phyloP scores from a whole-genome alignment of 1,284 basidiomycete species.

The Ustilago nuda region DNA sequence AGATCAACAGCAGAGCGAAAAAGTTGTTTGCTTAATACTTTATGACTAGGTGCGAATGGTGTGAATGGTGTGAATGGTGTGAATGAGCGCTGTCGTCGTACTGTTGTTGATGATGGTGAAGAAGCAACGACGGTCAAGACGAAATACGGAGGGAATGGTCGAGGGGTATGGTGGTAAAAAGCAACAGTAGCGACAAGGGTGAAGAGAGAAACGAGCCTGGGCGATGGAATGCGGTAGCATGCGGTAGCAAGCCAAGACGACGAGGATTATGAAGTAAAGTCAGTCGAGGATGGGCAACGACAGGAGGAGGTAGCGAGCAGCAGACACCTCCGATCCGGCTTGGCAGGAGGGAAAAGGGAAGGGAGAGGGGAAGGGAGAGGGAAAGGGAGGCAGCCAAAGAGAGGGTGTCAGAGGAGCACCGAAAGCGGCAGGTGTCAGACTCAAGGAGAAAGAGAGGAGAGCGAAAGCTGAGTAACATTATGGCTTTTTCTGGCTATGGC shows the following conservation, averaged over 20 bases:
- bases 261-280: constrained; percentile 32
- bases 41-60: not conserved
- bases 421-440: constrained; percentile 17
- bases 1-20: constrained; percentile 4
- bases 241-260: constrained; percentile 11
- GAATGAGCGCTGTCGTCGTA: not conserved
- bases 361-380: not conserved
- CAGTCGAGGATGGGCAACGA: constrained; percentile 10
- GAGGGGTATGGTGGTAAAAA: constrained; percentile 5
- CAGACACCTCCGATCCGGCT: too few species aligned
- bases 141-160: constrained; percentile 6
- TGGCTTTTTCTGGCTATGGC: not conserved
- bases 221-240: constrained; percentile 14
- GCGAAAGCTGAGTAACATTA: not conserved
- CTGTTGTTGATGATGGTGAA: not conserved
- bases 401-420: not conserved
- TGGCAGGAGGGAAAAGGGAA: not conserved
- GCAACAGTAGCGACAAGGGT: constrained; percentile 14
- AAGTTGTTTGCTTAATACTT: not conserved
- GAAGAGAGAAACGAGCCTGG: constrained; percentile 13
- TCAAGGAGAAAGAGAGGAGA: not conserved
- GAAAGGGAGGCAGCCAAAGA: not conserved
- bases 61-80: not conserved
- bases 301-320: not conserved
- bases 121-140: not conserved